Percentiles rank a stretch among this genome's conserved stretches.
These are phyloP conservation scores for Yamadazyma songkhlaensis DNA, from an alignment of 1,139 yeast genomes.

Conservation along the genomic window DNA sequence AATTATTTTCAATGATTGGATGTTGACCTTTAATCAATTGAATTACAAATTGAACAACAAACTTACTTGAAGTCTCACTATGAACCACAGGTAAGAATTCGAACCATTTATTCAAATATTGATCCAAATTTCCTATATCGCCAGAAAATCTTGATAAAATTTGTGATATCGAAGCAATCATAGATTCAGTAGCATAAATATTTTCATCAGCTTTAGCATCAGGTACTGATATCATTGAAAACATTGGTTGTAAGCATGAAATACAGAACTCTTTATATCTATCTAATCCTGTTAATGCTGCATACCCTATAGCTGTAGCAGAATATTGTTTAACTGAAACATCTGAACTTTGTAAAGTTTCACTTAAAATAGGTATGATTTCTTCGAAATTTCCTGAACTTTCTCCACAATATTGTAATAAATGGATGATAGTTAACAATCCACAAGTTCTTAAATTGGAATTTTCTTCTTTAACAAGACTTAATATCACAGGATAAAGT, in stretches of 20 bases:
- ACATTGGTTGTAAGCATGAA: constrained; percentile 69
- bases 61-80: constrained; percentile 91
- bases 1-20: constrained; percentile 51
- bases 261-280: constrained; percentile 62
- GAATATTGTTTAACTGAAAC: constrained; percentile 87
- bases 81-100: constrained; percentile 75
- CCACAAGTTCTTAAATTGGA: constrained; percentile 74
- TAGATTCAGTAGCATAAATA: constrained; percentile 82
- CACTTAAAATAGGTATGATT: constrained; percentile 61
- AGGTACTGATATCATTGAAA: constrained; percentile 73
- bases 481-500: constrained; percentile 52
- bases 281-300: constrained; percentile 77
- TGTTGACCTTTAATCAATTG: constrained; percentile 73
- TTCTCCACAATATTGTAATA: constrained; percentile 76
- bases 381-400: constrained; percentile 58
- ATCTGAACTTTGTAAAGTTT: constrained; percentile 62
- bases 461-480: constrained; percentile 63
- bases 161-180: constrained; percentile 80
- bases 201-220: constrained; percentile 86
- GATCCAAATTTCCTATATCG: constrained; percentile 59
- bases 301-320: constrained; percentile 78
- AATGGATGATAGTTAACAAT: constrained; percentile 73
- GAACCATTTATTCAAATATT: constrained; percentile 73
- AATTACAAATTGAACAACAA: constrained; percentile 71
- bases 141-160: constrained; percentile 58